These are phyloP conservation scores for Mycosphaerella sp. DNA, from an alignment of 2,329 filamentous ascomycete genomes.

Conservation along the genomic window DNA sequence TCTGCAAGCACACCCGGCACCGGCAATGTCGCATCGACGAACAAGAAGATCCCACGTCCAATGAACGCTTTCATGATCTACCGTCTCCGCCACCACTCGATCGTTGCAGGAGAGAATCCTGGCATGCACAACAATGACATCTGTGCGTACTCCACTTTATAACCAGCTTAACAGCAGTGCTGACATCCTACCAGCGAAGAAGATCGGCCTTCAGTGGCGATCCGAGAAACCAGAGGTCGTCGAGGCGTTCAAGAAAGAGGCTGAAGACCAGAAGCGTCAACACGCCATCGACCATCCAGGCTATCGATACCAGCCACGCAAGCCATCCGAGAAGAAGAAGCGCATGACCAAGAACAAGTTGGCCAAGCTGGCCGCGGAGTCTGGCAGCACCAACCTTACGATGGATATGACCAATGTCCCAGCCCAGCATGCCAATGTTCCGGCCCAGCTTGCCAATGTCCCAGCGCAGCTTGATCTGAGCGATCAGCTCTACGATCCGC, in stretches of 20 bases:
- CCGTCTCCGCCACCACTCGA: conserved; percentile 13
- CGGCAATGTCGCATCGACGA: conserved; percentile 12
- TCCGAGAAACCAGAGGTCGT: conserved; percentile 8
- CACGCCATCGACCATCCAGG: conserved; percentile 14
- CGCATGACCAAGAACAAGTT: conserved; percentile 33
- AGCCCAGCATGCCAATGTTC: neutral
- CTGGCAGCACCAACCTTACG: conserved; percentile 10
- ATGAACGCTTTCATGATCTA: conserved; percentile 21
- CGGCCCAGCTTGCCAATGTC: neutral
- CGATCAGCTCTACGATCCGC: neutral
- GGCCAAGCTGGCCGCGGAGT: conserved; percentile 20
- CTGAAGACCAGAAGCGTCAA: conserved; percentile 9
- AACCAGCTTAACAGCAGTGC: neutral
- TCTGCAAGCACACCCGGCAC: conserved; percentile 15
- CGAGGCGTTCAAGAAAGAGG: conserved; percentile 7
- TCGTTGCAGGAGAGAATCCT: conserved; percentile 34
- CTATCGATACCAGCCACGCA: conserved; percentile 31
- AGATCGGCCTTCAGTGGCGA: conserved; percentile 9
- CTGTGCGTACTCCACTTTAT: conserved; percentile 23
- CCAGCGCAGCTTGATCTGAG: neutral
- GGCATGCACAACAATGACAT: conserved; percentile 38
- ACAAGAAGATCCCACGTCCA: conserved; percentile 12
- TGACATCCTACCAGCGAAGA: conserved; percentile 14
- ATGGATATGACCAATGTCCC: conserved; percentile 3
- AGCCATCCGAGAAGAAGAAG: conserved; percentile 17